Evolutionary conservation across 768 basidiomycete species (phyloP).

Genomic region (Lactarius quietus): DNA sequence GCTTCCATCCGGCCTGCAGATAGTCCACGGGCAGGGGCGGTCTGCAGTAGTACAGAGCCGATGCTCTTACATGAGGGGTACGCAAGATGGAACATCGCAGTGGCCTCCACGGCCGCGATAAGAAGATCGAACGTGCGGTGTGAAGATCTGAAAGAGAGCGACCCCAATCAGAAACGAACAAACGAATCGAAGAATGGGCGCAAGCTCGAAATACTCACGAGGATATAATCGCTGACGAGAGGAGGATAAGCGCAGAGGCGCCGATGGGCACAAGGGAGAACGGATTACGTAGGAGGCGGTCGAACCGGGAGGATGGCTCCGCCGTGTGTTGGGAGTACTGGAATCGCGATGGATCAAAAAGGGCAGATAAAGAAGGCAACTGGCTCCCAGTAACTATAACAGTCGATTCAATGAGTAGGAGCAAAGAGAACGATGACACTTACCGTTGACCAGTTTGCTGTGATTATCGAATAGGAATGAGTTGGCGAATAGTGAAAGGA

Average conservation of each 20-base stretch:
- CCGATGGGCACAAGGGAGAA: constrained; percentile 64
- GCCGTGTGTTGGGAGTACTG: constrained; percentile 30
- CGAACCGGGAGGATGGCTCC: constrained; percentile 23
- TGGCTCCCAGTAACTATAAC: constrained; percentile 56
- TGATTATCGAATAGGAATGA: constrained; percentile 62
- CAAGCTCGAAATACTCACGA: constrained; percentile 41
- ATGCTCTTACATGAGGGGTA: constrained; percentile 82
- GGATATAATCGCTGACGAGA: constrained; percentile 51
- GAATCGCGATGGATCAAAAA: constrained; percentile 47
- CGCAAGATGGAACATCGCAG: constrained; percentile 77
- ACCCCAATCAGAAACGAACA: neutral
- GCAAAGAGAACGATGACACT: constrained; percentile 29
- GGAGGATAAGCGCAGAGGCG: constrained; percentile 53
- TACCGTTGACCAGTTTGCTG: constrained; percentile 59
- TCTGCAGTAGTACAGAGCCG: constrained; percentile 86
- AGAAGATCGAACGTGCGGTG: constrained; percentile 78
- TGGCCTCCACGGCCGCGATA: constrained; percentile 72
- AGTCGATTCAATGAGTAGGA: neutral
- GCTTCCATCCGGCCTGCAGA: constrained; percentile 71
- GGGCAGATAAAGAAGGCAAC: constrained; percentile 49
- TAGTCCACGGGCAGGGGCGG: constrained; percentile 65
- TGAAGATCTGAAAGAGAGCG: constrained; percentile 37
- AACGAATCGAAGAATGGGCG: neutral
- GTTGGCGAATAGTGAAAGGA: constrained; percentile 55
- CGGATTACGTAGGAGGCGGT: constrained; percentile 56